These are phyloP conservation scores for Chlorella sp. DNA, from an alignment of 139 green algal species.

Conservation along the genomic window DNA sequence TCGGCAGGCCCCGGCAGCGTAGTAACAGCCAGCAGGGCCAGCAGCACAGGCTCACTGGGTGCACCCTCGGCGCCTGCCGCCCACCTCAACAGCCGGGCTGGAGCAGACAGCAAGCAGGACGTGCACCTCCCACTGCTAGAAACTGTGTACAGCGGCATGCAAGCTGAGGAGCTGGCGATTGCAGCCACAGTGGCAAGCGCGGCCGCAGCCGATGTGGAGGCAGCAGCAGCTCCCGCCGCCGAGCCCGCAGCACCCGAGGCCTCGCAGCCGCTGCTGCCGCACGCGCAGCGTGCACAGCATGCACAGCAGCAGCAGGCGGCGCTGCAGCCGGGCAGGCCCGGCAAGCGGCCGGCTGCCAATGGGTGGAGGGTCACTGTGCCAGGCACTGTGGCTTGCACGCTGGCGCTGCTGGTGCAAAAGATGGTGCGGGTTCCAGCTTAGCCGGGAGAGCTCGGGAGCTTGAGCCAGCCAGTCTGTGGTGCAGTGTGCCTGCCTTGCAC, in stretches of 20 bases:
- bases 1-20: background rate
- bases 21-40: background rate
- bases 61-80: background rate
- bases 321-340: too few species aligned
- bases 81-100: background rate
- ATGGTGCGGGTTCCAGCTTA: slow-evolving; percentile 24
- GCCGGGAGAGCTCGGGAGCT: too few species aligned
- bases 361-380: slow-evolving; percentile 24
- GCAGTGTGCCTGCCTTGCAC: too few species aligned
- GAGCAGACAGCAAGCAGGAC: background rate
- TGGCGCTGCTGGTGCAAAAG: slow-evolving; percentile 56
- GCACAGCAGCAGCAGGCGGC: background rate
- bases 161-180: background rate
- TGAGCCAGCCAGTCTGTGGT: too few species aligned
- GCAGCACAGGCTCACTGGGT: background rate
- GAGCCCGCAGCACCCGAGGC: background rate
- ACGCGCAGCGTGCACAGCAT: background rate
- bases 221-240: too few species aligned
- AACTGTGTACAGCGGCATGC: background rate
- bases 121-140: background rate
- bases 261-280: background rate
- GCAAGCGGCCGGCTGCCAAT: background rate
- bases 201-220: background rate
- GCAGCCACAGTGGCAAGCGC: background rate
- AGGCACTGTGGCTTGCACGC: slow-evolving; percentile 33